Evolutionary conservation across 106 monocot species (phyloP), one percentile per base, ranked within the genome.

Genomic region (Dendrobium huoshanense): DNA sequence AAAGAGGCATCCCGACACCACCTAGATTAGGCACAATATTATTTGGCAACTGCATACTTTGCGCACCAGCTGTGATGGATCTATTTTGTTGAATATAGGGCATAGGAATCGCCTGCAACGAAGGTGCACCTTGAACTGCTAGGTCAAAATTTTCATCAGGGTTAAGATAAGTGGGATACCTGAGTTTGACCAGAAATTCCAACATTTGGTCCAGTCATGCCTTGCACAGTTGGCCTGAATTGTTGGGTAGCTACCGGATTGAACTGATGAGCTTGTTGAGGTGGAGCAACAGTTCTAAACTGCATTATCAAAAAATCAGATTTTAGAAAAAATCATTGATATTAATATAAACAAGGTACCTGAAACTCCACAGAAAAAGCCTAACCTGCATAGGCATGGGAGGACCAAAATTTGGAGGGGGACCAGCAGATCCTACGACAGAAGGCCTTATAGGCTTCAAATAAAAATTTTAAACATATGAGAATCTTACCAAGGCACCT

Each of bases 351-450:
- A 17, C 44, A 44, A 44, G 72, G 72, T 31, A 61, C 19, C n/a
- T 67, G 48, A 55, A 33, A 73, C 33, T 4, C 4, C 1, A 73
- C 19, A 77, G n/a, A 49, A 75, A 76, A 41, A 16, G n/a, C 22
- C 25, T 79, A 75, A 88, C 91, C 88, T 92, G 94, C 88, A 94
- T 87, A 40, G 88, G 41, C 79, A 90, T 86, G 4, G 91, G 88
- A 27, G 88, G 85, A 41, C 73, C 88, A 77, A 86, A 87, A 84
- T 83, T 87, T 85, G 90, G 90, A 83, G 91, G 75, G 55, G 83
- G 87, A 75, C 84, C 94, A 19, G 82, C 42, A 19, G 82, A 82
- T 55, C 83, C 87, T 55, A 84, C 80, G 1, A 80, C 44, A 3
- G 86, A 42, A 64, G 94, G 91, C 45, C 86, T 84, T 68, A 87